Evolutionary conservation across 768 basidiomycete genomes (phyloP).

Genomic region (Kwoniella europaea): DNA sequence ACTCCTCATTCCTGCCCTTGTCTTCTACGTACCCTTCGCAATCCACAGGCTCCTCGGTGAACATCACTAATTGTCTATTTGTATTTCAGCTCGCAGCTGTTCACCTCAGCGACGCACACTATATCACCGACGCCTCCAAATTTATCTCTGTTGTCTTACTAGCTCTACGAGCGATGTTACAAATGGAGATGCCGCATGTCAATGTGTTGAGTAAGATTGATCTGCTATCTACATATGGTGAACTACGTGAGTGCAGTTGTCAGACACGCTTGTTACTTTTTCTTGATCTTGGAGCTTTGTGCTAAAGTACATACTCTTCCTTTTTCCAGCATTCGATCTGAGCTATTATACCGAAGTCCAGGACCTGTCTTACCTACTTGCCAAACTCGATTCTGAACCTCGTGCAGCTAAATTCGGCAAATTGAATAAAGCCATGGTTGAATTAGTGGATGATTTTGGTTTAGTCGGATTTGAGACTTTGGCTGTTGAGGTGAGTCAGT

Average conservation of each 20-base stretch:
- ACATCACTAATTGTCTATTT: neutral
- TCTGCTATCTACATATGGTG: conserved; percentile 84
- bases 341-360: conserved; percentile 98
- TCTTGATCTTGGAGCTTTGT: no score
- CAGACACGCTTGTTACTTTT: no score
- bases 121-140: conserved; percentile 93
- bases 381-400: conserved; percentile 65
- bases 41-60: no score
- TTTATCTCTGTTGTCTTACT: conserved; percentile 91
- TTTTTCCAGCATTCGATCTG: conserved; percentile 81
- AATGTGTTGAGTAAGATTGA: conserved; percentile 97
- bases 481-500: conserved; percentile 78
- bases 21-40: neutral
- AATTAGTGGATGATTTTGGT: conserved; percentile 88
- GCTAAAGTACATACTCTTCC: no score
- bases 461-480: conserved; percentile 96
- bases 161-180: conserved; percentile 95
- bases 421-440: conserved; percentile 87
- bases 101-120: conserved; percentile 94
- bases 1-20: neutral
- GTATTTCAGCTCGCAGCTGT: conserved; percentile 78
- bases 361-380: conserved; percentile 86
- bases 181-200: conserved; percentile 95
- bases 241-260: conserved; percentile 69
- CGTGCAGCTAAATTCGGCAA: conserved; percentile 72